phyloP scores from a whole-genome alignment of 495 filamentous ascomycete species.

The Penicillium parvum region DNA sequence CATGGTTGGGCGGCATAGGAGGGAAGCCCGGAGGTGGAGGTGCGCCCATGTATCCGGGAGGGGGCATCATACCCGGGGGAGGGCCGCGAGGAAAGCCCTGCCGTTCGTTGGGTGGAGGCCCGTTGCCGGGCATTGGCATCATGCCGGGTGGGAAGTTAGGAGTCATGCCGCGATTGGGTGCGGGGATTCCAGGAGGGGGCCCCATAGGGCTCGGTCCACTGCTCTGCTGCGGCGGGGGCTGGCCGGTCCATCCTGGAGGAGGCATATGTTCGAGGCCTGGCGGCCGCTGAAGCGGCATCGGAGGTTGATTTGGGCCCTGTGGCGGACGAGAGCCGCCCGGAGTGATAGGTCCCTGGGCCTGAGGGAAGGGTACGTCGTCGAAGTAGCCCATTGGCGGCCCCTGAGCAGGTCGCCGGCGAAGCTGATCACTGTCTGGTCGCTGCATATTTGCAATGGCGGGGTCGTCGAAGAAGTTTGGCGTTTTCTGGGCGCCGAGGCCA shows the following conservation, averaged over 20 bases:
- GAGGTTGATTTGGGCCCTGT: constrained; percentile 32
- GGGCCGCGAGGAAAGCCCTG: constrained; percentile 41
- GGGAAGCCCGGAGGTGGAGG: constrained; percentile 45
- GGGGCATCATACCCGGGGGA: constrained; percentile 49
- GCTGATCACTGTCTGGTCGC: constrained; percentile 40
- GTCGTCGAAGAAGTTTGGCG: constrained; percentile 43
- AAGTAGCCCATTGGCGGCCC: constrained; percentile 44
- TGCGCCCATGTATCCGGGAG: constrained; percentile 47
- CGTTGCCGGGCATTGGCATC: constrained; percentile 40
- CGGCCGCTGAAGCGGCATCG: constrained; percentile 43
- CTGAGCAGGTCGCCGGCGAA: constrained; percentile 35
- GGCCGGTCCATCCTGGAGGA: constrained; percentile 40
- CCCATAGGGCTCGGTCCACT: constrained; percentile 38
- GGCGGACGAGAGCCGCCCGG: constrained; percentile 34
- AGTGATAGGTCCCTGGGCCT: constrained; percentile 34
- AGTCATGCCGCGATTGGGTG: constrained; percentile 36
- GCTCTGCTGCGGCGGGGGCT: constrained; percentile 34
- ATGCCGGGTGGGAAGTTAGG: constrained; percentile 43
- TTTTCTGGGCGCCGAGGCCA: constrained; percentile 36
- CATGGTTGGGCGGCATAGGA: constrained; percentile 42
- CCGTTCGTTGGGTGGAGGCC: constrained; percentile 34
- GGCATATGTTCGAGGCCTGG: constrained; percentile 48
- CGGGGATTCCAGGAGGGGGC: constrained; percentile 45
- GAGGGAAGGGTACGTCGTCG: constrained; percentile 41
- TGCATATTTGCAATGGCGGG: constrained; percentile 47